A percentile compares a stretch with the other conserved stretches of the same genome.
phyloP scores from a whole-genome alignment of 306 rosid species.

The Rosa multiflora region DNA sequence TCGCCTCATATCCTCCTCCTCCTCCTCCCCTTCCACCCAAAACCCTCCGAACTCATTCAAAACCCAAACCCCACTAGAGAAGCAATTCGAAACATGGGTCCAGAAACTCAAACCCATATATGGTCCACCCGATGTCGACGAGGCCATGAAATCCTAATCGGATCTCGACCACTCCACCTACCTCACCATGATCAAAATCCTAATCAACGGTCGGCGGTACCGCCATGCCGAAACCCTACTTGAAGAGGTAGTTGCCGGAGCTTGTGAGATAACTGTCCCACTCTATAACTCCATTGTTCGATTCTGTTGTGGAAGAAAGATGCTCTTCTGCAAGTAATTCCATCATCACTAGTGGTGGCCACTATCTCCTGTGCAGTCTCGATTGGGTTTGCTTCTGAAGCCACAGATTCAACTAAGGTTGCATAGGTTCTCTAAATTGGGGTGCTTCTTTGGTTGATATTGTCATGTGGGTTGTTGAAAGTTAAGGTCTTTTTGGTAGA shows the following conservation, averaged over 20 bases:
- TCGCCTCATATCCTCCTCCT: conserved; percentile 25
- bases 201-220: conserved; percentile 49
- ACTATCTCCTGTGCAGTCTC: too few species aligned
- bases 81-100: conserved; percentile 80
- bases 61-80: conserved; percentile 71
- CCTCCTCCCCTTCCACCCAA: conserved; percentile 16
- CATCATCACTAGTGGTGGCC: too few species aligned
- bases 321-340: conserved; percentile 34
- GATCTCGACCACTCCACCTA: conserved; percentile 80
- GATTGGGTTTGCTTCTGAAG: too few species aligned
- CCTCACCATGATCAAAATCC: conserved; percentile 59
- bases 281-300: conserved; percentile 71
- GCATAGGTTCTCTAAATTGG: too few species aligned
- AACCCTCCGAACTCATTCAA: conserved; percentile 17
- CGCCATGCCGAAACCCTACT: conserved; percentile 68
- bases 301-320: conserved; percentile 60
- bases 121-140: conserved; percentile 57
- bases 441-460: too few species aligned
- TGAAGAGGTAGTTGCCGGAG: conserved; percentile 69
- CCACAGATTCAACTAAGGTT: too few species aligned
- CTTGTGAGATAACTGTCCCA: conserved; percentile 63
- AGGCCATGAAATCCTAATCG: conserved; percentile 60
- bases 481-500: too few species aligned
- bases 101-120: conserved; percentile 77
- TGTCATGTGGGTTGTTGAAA: too few species aligned